Evolutionary conservation across 805 yeast genomes (phyloP).

Genomic region (Candida chilensis): DNA sequence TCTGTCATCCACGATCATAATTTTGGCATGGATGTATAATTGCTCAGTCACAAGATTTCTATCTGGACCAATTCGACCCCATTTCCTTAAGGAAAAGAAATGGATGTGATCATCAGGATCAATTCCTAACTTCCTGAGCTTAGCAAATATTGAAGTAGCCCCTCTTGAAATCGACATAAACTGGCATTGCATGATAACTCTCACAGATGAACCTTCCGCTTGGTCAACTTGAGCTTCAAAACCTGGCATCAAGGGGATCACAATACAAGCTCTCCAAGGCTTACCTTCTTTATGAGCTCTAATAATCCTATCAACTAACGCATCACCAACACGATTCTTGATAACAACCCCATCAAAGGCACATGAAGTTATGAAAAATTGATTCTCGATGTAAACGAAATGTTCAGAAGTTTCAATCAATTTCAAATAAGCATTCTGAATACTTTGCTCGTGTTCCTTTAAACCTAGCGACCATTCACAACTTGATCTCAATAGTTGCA

Average conservation of each 20-base stretch:
- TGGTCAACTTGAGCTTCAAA: constrained; percentile 89
- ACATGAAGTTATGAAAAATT: constrained; percentile 88
- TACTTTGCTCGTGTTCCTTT: constrained; percentile 76
- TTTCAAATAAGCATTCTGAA: constrained; percentile 87
- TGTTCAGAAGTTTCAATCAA: constrained; percentile 89
- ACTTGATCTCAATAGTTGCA: constrained; percentile 82
- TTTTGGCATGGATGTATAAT: constrained; percentile 87
- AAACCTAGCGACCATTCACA: constrained; percentile 92
- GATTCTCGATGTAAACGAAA: constrained; percentile 91
- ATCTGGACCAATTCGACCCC: constrained; percentile 86
- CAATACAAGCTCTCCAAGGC: constrained; percentile 82
- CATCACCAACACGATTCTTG: constrained; percentile 89
- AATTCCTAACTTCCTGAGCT: constrained; percentile 70
- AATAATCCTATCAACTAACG: constrained; percentile 91
- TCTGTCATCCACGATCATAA: constrained; percentile 87
- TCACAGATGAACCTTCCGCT: constrained; percentile 89
- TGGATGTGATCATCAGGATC: constrained; percentile 87
- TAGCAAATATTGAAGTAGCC: constrained; percentile 75
- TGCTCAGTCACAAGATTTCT: constrained; percentile 79
- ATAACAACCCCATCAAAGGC: constrained; percentile 76
- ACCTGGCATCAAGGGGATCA: constrained; percentile 97
- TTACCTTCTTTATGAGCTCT: constrained; percentile 73
- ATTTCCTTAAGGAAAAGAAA: constrained; percentile 84
- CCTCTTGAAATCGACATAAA: constrained; percentile 91
- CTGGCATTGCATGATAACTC: constrained; percentile 95